Conservation (phyloP, 495 filamentous ascomycete genomes). For the Penicillium ochrochloron region DNA sequence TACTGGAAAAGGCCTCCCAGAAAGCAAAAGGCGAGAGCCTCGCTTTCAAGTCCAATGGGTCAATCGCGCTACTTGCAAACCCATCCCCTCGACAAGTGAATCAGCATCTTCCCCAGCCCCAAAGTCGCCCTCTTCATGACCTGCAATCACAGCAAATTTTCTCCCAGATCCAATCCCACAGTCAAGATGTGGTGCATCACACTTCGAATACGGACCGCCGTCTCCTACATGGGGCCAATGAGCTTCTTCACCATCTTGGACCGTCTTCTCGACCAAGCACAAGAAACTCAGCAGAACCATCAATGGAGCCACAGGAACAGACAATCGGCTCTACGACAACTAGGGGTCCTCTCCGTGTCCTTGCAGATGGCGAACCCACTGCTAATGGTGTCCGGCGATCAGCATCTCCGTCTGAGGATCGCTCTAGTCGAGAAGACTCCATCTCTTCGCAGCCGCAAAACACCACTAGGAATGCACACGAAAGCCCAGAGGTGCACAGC, state of each 20-base stretch:
- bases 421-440: conserved; percentile 3
- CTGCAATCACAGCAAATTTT: conserved; percentile 21
- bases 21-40: conserved; percentile 5
- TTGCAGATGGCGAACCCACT: background rate
- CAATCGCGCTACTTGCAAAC: background rate
- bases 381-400: conserved; percentile 1
- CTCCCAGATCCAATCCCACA: conserved; percentile 17
- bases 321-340: background rate
- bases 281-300: background rate
- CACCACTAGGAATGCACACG: background rate
- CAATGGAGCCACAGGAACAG: background rate
- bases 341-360: conserved; percentile 1
- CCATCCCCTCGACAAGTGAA: background rate
- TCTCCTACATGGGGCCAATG: conserved; percentile 5
- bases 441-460: conserved; percentile 15
- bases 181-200: background rate
- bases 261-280: background rate
- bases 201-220: background rate
- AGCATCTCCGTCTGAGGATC: background rate
- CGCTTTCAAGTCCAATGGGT: background rate
- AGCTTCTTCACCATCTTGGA: conserved; percentile 19
- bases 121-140: background rate
- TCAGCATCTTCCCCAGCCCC: background rate
- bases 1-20: conserved; percentile 24
- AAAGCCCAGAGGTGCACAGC: background rate